Conservation (phyloP, 257 asterid genomes). For the Pogostemon cablin region DNA sequence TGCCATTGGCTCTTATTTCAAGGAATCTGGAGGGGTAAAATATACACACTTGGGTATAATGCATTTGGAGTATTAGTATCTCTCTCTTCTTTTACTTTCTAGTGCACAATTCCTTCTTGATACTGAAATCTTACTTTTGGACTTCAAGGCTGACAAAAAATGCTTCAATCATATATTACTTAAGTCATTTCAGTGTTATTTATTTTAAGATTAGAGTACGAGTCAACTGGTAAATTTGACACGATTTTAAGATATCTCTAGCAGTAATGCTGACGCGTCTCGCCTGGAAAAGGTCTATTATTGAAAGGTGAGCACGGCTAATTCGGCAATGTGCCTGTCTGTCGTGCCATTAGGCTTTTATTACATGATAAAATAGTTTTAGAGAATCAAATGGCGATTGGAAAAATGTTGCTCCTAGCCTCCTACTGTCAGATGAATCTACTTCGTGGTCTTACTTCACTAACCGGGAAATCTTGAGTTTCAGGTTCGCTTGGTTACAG, state of each 20-base stretch:
- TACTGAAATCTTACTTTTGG: conserved; percentile 72
- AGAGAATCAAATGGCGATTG: conserved; percentile 29
- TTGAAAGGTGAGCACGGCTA: conserved; percentile 99
- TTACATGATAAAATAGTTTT: conserved; percentile 28
- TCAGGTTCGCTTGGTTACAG: conserved; percentile 87
- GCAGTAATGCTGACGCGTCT: conserved; percentile 96
- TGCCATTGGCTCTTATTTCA: conserved; percentile 65
- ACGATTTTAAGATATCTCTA: conserved; percentile 72
- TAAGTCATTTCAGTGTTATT: conserved; percentile 43
- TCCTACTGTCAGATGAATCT: conserved; percentile 17
- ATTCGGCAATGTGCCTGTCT: conserved; percentile 90
- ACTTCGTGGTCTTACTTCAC: conserved; percentile 31
- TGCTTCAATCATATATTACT: conserved; percentile 60
- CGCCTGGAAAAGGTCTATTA: conserved; percentile 78
- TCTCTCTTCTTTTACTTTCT: conserved; percentile 59
- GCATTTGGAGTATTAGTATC: conserved; percentile 65
- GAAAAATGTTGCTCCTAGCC: conserved; percentile 21
- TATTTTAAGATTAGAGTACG: conserved; percentile 55
- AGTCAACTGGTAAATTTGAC: conserved; percentile 82
- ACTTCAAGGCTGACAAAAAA: conserved; percentile 75
- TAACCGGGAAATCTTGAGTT: conserved; percentile 39
- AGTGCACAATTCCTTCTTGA: conserved; percentile 52
- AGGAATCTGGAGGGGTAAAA: conserved; percentile 62
- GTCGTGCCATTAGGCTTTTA: conserved; percentile 95
- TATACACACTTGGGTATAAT: conserved; percentile 72